Evolutionary conservation across 73 alveolate species (phyloP), one percentile per base, ranked within the genome.

Genomic region (Blepharisma stoltei): DNA sequence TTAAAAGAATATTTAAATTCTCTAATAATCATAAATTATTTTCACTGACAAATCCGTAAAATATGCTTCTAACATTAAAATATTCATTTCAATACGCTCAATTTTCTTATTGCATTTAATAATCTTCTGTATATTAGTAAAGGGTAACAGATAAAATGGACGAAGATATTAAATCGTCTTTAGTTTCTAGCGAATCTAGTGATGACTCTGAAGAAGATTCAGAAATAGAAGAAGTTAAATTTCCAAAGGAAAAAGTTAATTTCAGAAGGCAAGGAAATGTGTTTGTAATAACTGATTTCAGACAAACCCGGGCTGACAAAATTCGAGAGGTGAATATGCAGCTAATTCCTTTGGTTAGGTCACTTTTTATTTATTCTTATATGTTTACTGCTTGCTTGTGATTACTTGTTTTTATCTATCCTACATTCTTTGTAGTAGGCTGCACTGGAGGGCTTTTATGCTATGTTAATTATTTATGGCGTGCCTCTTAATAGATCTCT

Each of bases 201-300:
- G 41, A 32, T 1, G 41, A 32, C 3, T 32, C 41, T 32, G 41
- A 32, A 32, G 41, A 32, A 32, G 73, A 25, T 25, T n/a, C 38
- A 14, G 73, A 1, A 4, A 60, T 60, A 8, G 73, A 60, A 8
- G 37, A 14, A 60, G 73, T 14, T 60, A 38, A 60, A 60, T 38
- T 60, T 60, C 38, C 38, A 25, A 60, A 1, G 3, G 41, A 60
- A 60, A 60, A 25, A 25, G 23, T 14, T 11, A 60, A n/a, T 20
- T n/a, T 8, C 14, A 60, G 73, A 60, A 60, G 73, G 23, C n/a
- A 25, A 60, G 73, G 48, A 25, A 60, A 38, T 60, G 23, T 60
- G 37, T 60, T 60, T 60, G 18, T 8, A 60, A 8, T 38, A 14
- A 14, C 38, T 60, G 73, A 60, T 25, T 60, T 60, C 23, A n/a